Evolutionary conservation across 306 rosid species (phyloP).

Genomic region (Rosa multiflora): DNA sequence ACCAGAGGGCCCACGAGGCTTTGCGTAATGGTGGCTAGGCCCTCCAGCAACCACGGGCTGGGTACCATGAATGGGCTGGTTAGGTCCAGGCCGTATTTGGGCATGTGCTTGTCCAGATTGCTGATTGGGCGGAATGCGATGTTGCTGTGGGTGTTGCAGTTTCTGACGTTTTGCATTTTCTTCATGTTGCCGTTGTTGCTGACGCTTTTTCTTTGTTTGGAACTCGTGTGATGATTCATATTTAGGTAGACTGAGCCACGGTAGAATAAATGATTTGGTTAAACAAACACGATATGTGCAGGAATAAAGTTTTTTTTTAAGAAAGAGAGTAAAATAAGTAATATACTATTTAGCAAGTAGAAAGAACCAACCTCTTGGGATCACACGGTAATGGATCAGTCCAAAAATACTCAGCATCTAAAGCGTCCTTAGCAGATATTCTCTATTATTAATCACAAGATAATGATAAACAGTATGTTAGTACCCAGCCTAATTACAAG

Average conservation of each 20-base stretch:
- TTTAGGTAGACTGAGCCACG: constrained; percentile 41
- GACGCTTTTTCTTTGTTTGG: constrained; percentile 55
- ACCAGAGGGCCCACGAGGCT: constrained; percentile 55
- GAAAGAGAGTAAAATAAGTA: neutral
- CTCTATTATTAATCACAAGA: constrained; percentile 27
- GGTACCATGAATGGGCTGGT: constrained; percentile 42
- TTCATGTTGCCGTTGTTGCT: constrained; percentile 50
- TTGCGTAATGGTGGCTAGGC: constrained; percentile 45
- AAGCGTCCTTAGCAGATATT: constrained; percentile 54
- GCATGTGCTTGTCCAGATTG: constrained; percentile 55
- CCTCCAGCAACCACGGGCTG: constrained; percentile 44
- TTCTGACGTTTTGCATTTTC: constrained; percentile 54
- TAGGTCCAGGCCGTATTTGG: constrained; percentile 49
- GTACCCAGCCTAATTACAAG: neutral
- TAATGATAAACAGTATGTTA: constrained; percentile 1
- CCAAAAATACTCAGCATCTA: constrained; percentile 59
- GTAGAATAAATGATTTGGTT: neutral
- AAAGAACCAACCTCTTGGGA: constrained; percentile 42
- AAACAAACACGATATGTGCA: neutral
- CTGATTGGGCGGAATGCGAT: constrained; percentile 53
- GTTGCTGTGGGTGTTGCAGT: constrained; percentile 50
- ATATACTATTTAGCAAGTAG: neutral
- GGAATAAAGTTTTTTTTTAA: too few species aligned
- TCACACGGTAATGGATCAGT: constrained; percentile 54
- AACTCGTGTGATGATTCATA: constrained; percentile 54